Evolutionary conservation across 192 early-diverging fungal genomes (phyloP), one percentile per base, ranked within the genome.

Genomic region (Chytriomyces sp.): DNA sequence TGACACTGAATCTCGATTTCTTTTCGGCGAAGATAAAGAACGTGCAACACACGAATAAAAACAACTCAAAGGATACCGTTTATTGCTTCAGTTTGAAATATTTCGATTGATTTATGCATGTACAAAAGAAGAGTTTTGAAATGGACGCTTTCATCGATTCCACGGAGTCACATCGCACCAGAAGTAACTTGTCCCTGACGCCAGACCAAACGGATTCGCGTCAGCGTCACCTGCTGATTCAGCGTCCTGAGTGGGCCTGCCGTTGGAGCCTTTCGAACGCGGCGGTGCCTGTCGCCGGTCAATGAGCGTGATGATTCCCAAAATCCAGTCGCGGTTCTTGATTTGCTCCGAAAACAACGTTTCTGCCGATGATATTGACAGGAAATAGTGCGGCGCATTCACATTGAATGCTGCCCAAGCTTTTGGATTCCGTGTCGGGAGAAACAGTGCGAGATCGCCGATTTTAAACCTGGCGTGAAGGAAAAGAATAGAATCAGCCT

Each of bases 321-420:
- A 75, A 46, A 87, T 84, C 72, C 79, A 87, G 20, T 84, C 83
- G 24, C 82, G 78, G 45, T 82, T 84, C 78, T 77, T 83, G 74
- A 81, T 84, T 48, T 79, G 77, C 10, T 49, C 64, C 7, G 70
- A 60, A 64, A 85, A 85, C 11, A 57, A 64, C 7, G 80, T 69
- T n/a, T 65, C 61, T 7, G 73, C 73, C 11, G 62, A 65, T 18
- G 61, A 20, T 11, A 47, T 65, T 5, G 79, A 79, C 71, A 87
- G 75, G 62, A 84, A 87, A 50, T 79, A 82, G 64, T 87, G 80
- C 20, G 86, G 86, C 5, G 76, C 49, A 45, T 83, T 80, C 50
- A 85, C 80, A 63, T 87, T 82, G 75, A 87, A 87, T 5, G 86
- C 86, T 45, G 79, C 82, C 86, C 86, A 87, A 4, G 80, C 81